Conservation (phyloP, 805 yeast species). For the Saccharomyces mikatae region DNA sequence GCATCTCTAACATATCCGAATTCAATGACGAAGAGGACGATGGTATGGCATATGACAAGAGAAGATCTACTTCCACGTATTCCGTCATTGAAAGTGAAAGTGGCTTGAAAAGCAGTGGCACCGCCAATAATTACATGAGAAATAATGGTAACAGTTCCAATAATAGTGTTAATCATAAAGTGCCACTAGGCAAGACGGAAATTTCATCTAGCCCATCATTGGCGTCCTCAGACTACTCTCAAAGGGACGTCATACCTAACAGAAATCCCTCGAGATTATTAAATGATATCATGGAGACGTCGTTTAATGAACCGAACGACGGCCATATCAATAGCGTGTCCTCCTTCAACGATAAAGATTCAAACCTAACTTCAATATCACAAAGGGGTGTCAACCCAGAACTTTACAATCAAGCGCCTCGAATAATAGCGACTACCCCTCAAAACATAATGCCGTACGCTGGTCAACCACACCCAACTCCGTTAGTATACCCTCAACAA, state of each 20-base stretch:
- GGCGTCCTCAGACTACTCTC: conserved; percentile 18
- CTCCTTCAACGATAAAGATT: conserved; percentile 30
- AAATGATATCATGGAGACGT: conserved; percentile 21
- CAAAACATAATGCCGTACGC: neutral
- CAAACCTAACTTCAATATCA: conserved; percentile 72
- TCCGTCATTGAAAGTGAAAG: conserved; percentile 18
- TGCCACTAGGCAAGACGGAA: neutral
- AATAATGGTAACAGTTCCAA: neutral
- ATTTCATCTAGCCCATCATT: conserved; percentile 9
- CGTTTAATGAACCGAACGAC: conserved; percentile 9
- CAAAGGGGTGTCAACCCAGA: conserved; percentile 65
- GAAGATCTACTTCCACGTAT: conserved; percentile 11
- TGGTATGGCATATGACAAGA: neutral
- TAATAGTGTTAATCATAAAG: neutral
- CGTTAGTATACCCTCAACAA: conserved; percentile 9
- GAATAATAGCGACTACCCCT: conserved; percentile 6
- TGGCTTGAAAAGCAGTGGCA: neutral
- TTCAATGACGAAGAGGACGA: conserved; percentile 3
- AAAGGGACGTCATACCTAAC: conserved; percentile 9
- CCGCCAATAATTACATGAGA: conserved; percentile 1
- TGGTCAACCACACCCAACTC: conserved; percentile 19
- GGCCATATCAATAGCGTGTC: neutral
- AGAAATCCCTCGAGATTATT: conserved; percentile 16
- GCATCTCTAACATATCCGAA: neutral
- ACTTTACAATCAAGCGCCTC: conserved; percentile 29